Conservation (phyloP, 2,329 filamentous ascomycete genomes). For the Epichloe festucae region DNA sequence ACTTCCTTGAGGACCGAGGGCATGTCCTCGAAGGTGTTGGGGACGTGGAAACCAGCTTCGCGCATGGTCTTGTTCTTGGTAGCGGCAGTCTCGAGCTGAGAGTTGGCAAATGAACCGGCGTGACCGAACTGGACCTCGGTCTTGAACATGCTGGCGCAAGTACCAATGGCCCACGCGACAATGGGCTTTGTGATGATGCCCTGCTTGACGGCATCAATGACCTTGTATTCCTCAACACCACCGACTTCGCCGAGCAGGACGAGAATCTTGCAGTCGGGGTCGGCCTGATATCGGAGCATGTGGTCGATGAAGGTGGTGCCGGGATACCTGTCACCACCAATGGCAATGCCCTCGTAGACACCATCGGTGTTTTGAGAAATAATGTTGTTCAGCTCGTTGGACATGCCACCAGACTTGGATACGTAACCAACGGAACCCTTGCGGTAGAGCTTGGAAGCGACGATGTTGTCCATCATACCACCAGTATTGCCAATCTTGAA, state of each 20-base stretch:
- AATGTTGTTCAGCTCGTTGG: constrained; percentile 99
- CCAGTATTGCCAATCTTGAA: constrained; percentile 99
- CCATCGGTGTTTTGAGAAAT: constrained; percentile 91
- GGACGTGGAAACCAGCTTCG: constrained; percentile 87
- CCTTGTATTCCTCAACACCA: constrained; percentile 99
- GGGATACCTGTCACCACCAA: constrained; percentile 97
- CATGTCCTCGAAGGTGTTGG: constrained; percentile 93
- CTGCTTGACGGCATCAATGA: constrained; percentile 93
- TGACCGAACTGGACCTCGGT: constrained; percentile 99
- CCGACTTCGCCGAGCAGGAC: constrained; percentile 94
- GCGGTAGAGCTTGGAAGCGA: constrained; percentile 98
- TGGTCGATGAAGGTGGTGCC: constrained; percentile 99
- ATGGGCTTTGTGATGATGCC: constrained; percentile 96
- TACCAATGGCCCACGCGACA: constrained; percentile 98
- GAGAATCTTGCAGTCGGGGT: constrained; percentile 96
- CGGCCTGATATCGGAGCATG: constrained; percentile 87
- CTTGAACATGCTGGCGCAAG: constrained; percentile 99
- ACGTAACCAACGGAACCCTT: constrained; percentile 98
- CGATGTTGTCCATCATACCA: constrained; percentile 99
- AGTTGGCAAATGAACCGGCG: constrained; percentile 98
- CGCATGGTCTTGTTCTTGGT: constrained; percentile 96
- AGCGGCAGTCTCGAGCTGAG: constrained; percentile 91
- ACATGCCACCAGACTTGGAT: constrained; percentile 99
- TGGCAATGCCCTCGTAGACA: constrained; percentile 98
- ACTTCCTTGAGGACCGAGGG: constrained; percentile 63